phyloP scores from a whole-genome alignment of 352 stramenopile genomes.

The Phytophthora pini region DNA sequence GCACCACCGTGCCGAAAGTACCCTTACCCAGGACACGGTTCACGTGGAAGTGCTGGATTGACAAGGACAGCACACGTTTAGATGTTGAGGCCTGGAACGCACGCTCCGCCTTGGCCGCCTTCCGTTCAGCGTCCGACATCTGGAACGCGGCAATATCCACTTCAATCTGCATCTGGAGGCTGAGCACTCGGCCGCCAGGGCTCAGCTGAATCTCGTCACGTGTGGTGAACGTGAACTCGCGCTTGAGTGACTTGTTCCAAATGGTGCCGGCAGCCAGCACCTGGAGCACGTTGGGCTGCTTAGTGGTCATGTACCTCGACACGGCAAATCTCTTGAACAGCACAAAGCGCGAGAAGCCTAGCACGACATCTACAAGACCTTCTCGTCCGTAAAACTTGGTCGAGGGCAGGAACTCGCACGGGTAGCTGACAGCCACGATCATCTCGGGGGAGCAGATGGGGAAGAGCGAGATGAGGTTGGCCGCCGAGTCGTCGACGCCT shows the following conservation, averaged over 20 bases:
- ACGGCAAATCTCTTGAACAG: constrained; percentile 77
- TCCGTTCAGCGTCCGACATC: constrained; percentile 77
- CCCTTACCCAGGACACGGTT: constrained; percentile 95
- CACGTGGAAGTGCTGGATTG: constrained; percentile 95
- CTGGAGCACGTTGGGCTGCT: constrained; percentile 83
- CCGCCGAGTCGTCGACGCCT: constrained; percentile 57
- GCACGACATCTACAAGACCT: constrained; percentile 79
- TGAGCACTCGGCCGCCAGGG: constrained; percentile 75
- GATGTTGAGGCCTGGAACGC: constrained; percentile 75
- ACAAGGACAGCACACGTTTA: constrained; percentile 85
- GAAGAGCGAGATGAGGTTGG: constrained; percentile 78
- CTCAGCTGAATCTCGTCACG: constrained; percentile 83
- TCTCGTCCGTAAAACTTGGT: constrained; percentile 83
- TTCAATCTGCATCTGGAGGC: constrained; percentile 88
- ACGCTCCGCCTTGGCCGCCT: constrained; percentile 68
- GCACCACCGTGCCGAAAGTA: constrained; percentile 94
- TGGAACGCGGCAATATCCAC: constrained; percentile 83
- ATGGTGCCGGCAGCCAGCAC: constrained; percentile 77
- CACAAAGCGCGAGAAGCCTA: constrained; percentile 77
- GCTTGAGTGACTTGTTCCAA: constrained; percentile 82
- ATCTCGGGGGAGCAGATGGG: constrained; percentile 86
- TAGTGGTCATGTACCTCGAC: constrained; percentile 78
- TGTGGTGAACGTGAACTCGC: constrained; percentile 84
- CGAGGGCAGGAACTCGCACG: constrained; percentile 81
- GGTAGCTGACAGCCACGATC: constrained; percentile 75